Percentiles rank a stretch among this genome's conserved stretches.
These are phyloP conservation scores for Phytophthora multivora DNA, from an alignment of 352 stramenopile species.

Conservation along the genomic window DNA sequence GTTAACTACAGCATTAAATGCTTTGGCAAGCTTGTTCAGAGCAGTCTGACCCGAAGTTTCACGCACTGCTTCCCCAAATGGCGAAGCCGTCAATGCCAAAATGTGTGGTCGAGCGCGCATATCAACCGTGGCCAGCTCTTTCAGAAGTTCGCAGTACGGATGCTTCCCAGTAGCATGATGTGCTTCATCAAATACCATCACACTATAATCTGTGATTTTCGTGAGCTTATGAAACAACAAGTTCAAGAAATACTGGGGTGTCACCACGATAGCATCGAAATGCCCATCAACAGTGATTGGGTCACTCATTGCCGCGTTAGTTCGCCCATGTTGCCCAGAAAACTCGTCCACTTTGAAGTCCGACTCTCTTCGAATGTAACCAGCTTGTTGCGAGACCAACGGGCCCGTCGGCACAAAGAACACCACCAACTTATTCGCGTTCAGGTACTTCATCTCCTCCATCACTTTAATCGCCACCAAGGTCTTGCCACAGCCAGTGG, in stretches of 20 bases:
- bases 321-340: slow-evolving; percentile 53
- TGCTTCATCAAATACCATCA: slow-evolving; percentile 84
- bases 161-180: slow-evolving; percentile 72
- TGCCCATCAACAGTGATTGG: slow-evolving; percentile 27
- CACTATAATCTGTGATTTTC: slow-evolving; percentile 58
- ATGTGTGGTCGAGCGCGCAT: slow-evolving; percentile 45
- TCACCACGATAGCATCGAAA: slow-evolving; percentile 60
- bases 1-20: slow-evolving; percentile 63
- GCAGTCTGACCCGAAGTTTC: slow-evolving; percentile 37
- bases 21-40: slow-evolving; percentile 44
- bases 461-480: slow-evolving; percentile 78
- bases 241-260: slow-evolving; percentile 75
- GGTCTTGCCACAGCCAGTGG: slow-evolving; percentile 81
- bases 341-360: slow-evolving; percentile 56
- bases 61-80: slow-evolving; percentile 63
- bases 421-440: slow-evolving; percentile 54
- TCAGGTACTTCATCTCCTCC: slow-evolving; percentile 64
- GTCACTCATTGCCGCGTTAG: slow-evolving; percentile 5
- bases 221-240: slow-evolving; percentile 44
- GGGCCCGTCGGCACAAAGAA: slow-evolving; percentile 79
- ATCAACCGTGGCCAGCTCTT: slow-evolving; percentile 38
- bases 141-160: slow-evolving; percentile 65
- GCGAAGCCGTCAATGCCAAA: slow-evolving; percentile 71
- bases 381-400: slow-evolving; percentile 77
- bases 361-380: slow-evolving; percentile 72